These are phyloP conservation scores for Gossypium gossypioides DNA, from an alignment of 441 rosid species.

Conservation along the genomic window DNA sequence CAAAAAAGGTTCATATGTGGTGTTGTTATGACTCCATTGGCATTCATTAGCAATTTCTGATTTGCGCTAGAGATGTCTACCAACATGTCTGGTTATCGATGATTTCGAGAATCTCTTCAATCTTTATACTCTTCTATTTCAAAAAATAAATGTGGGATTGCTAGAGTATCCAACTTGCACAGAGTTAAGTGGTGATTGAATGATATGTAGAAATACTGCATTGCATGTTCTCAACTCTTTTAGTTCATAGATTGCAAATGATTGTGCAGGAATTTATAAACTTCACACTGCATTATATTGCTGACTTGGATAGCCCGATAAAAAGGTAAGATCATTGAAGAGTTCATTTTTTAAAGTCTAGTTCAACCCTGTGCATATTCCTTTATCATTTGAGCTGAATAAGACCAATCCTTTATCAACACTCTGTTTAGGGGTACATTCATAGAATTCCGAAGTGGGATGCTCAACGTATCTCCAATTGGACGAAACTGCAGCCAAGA, in stretches of 20 bases:
- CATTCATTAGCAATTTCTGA: neutral
- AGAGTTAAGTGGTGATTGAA: neutral
- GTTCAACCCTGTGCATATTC: slow-evolving; percentile 3
- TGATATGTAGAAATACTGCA: neutral
- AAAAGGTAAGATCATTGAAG: slow-evolving; percentile 48
- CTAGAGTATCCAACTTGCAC: neutral
- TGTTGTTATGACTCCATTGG: neutral
- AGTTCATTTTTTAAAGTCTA: slow-evolving; percentile 9
- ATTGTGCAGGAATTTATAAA: slow-evolving; percentile 73
- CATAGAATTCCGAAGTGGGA: slow-evolving; percentile 91
- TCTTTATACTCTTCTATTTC: neutral
- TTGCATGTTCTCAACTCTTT: neutral
- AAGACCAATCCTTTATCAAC: slow-evolving; percentile 13
- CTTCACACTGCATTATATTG: slow-evolving; percentile 78
- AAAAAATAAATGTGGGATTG: neutral
- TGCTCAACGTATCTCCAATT: slow-evolving; percentile 94
- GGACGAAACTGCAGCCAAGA: slow-evolving; percentile 98
- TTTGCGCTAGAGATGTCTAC: neutral
- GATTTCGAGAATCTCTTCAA: neutral
- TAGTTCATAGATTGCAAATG: slow-evolving; percentile 18
- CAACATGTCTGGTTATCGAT: neutral
- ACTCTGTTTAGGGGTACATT: slow-evolving; percentile 72
- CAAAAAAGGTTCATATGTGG: neutral
- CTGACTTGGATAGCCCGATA: slow-evolving; percentile 96
- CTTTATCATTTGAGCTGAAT: slow-evolving; percentile 10